phyloP scores from a whole-genome alignment of 305 asterid species.

The Plantago coronopus region DNA sequence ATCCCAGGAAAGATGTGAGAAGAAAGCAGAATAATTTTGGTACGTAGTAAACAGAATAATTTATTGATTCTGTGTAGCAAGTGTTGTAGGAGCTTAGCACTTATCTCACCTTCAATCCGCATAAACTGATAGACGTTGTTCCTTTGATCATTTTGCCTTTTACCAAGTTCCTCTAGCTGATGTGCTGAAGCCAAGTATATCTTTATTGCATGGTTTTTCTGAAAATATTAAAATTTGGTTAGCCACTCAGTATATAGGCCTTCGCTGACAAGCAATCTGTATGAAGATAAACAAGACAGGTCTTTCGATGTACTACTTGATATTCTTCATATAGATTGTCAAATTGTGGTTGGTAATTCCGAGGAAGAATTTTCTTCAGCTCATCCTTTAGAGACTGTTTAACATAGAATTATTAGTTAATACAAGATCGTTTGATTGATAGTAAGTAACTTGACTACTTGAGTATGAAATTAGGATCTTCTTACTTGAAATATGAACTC shows the following conservation, averaged over 20 bases:
- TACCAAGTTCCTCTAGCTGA: slow-evolving; percentile 35
- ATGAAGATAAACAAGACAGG: background rate
- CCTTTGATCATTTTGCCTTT: slow-evolving; percentile 47
- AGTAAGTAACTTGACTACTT: no score
- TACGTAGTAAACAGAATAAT: no score
- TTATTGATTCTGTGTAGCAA: background rate
- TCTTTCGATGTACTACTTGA: slow-evolving; percentile 37
- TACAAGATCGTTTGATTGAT: slow-evolving; percentile 16
- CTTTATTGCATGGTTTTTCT: slow-evolving; percentile 40
- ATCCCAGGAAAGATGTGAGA: no score
- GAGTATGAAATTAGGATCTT: slow-evolving; percentile 14
- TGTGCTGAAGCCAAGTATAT: slow-evolving; percentile 24
- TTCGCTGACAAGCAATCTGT: slow-evolving; percentile 11
- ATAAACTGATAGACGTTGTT: slow-evolving; percentile 66
- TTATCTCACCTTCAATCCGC: slow-evolving; percentile 75
- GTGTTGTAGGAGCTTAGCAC: slow-evolving; percentile 8
- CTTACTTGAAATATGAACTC: slow-evolving; percentile 76
- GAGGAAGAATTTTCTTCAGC: slow-evolving; percentile 56
- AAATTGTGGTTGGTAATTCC: slow-evolving; percentile 46
- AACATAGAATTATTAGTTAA: slow-evolving; percentile 24
- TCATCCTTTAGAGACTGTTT: slow-evolving; percentile 63
- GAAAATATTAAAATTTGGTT: slow-evolving; percentile 24
- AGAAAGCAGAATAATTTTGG: no score
- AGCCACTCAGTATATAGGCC: slow-evolving; percentile 14
- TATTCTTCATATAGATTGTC: slow-evolving; percentile 52